phyloP scores from a whole-genome alignment of 352 stramenopile species.

The Phytophthora tubulina region DNA sequence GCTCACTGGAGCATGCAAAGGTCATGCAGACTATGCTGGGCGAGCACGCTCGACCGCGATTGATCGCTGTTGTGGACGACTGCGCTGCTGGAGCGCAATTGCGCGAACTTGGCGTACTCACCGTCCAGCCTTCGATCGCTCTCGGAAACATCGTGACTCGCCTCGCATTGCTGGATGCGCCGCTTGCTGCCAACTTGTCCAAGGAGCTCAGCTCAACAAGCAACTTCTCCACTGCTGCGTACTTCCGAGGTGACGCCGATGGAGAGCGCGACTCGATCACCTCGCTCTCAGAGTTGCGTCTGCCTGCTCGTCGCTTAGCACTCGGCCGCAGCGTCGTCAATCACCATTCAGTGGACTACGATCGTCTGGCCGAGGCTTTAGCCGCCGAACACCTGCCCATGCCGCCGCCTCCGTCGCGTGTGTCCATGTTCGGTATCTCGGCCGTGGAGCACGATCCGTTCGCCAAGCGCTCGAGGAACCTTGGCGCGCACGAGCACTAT shows the following conservation, averaged over 20 bases:
- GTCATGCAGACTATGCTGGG: constrained; percentile 61
- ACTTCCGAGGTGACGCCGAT: constrained; percentile 49
- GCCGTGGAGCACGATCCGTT: constrained; percentile 67
- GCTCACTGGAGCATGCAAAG: constrained; percentile 58
- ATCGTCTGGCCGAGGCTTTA: constrained; percentile 50
- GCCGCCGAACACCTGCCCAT: constrained; percentile 52
- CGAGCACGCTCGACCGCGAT: constrained; percentile 45
- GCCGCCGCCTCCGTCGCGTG: constrained; percentile 60
- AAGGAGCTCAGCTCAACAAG: constrained; percentile 53
- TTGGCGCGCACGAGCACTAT: constrained; percentile 71
- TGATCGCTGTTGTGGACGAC: constrained; percentile 66
- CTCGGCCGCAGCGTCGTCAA: constrained; percentile 70
- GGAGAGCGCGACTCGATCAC: constrained; percentile 50
- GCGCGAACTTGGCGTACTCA: constrained; percentile 66
- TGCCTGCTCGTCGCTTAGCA: constrained; percentile 44
- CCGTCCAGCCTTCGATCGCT: constrained; percentile 71
- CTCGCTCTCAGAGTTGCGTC: constrained; percentile 57
- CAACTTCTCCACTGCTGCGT: constrained; percentile 55
- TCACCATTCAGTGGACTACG: constrained; percentile 71
- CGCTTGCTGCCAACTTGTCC: constrained; percentile 47
- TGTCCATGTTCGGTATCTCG: constrained; percentile 74
- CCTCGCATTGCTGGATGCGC: constrained; percentile 58
- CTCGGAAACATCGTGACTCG: constrained; percentile 72
- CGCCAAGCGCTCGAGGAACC: constrained; percentile 43
- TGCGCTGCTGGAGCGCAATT: constrained; percentile 50